Base-by-base conservation (phyloP, 768 basidiomycete genomes). In the Macrocybe gigantea region DNA sequence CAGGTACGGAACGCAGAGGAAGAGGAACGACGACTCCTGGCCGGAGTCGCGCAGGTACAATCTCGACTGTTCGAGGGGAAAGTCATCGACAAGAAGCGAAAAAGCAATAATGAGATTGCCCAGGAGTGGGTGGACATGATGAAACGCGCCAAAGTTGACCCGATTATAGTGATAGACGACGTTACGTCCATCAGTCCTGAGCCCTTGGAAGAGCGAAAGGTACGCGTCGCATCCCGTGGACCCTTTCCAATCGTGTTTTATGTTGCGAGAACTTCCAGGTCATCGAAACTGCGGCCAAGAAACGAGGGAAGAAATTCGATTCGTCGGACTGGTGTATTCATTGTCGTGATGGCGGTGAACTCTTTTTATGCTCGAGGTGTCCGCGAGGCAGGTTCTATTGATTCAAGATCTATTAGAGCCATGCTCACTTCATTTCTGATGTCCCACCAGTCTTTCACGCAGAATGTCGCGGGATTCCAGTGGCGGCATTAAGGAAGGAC, bases 41-140 rank as follows among this genome's bases (percentile, higher is more conserved):
- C 67, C 22, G 80, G 80, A 5, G 66, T 80, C n/a, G 80, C 79
- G 6, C 74, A 75, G 47, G 81, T 83, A 12, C 73, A 75, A 49
- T 77, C 74, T 41, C 67, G 79, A 32, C 57, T 83, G 13, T 83
- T 82, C 49, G 80, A 83, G 49, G 82, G 81, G 7, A 68, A 67
- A 51, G 32, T 76, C 41, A 52, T 77, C 15, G 44, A 64, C 37
- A 62, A 58, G 38, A 34, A 37, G 31, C 22, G 22, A 22, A 67
- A 69, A 50, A 62, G 60, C 38, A 71, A 72, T 49, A 60, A 63
- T 37, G 62, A 77, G 33, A 77, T 74, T 38, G 73, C 71, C 2
- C 50, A 62, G 7, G 72, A 74, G 49, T 78, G 76, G 79, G 58
- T 59, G 35, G 67, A 69, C 33, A 41, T 75, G 14, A 70, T 74